Evolutionary conservation across 306 rosid species (phyloP), one percentile per base, ranked within the genome.

Genomic region (Ceratonia siliqua): DNA sequence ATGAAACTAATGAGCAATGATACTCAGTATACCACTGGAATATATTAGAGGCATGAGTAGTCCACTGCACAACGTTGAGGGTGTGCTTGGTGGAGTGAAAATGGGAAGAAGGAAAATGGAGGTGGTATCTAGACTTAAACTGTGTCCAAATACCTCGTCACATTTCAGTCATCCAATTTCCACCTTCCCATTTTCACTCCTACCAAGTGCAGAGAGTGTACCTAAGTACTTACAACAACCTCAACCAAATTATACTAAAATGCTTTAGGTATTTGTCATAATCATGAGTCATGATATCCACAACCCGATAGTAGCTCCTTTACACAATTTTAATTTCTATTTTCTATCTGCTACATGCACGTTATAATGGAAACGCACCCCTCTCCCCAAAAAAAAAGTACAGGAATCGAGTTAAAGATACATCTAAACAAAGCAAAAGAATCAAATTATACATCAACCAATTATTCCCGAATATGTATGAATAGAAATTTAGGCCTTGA

Each of bases 171-270:
- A 54, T 72, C 52, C 54, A 64, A 53, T 45, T 70, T 2, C 48
- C 75, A 55, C 35, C 64, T 62, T 64, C 53, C 70, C 43, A 48
- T 49, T 71, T 72, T 38, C 8, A 41, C 46, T 77, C 76, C 12
- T 61, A 67, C 73, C 6, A 50, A 72, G 30, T 45, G 45, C 69
- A 54, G 2, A 4, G 38, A 45, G 12, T 11, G 54, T 12, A 4
- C 32, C 35, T 11, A 57, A 25, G 11, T 8, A 46, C 49, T 32
- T 5, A 43, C 64, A 54, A 55, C 42, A 33, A 25, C 58, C 48
- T 15, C 28, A 8, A 57, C 9, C 66, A 82, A 35, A 68, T 25
- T 68, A 68, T 53, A 63, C 68, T 21, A 24, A 15, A 24, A 52
- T 55, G 56, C 68, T 56, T 46, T 7, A 61, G 48, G 9, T 2